These are phyloP conservation scores for Cylindricascospora bacillispora DNA, from an alignment of 1,139 yeast species.

Conservation along the genomic window DNA sequence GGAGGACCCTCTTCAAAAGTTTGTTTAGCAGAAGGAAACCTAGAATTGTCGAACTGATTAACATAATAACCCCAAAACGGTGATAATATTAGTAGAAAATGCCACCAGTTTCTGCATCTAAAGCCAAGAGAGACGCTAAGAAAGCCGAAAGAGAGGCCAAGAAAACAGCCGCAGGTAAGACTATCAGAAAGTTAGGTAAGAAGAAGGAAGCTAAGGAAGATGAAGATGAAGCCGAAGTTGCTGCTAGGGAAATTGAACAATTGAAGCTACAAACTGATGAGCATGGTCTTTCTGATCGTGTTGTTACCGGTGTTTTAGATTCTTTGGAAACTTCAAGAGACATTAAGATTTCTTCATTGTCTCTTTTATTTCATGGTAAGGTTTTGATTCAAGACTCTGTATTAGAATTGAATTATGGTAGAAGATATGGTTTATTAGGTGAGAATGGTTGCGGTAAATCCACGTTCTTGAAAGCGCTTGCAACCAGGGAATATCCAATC, in stretches of 20 bases:
- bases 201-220: constrained; percentile 33
- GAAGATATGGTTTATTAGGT: constrained; percentile 93
- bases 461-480: constrained; percentile 80
- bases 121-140: constrained; percentile 94
- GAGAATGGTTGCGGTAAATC: constrained; percentile 99
- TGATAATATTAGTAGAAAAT: no score
- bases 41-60: no score
- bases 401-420: constrained; percentile 89
- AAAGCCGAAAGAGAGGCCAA: constrained; percentile 96
- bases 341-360: constrained; percentile 78
- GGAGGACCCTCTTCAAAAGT: no score
- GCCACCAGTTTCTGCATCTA: constrained; percentile 59
- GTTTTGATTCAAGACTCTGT: constrained; percentile 86
- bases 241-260: constrained; percentile 68
- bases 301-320: constrained; percentile 91
- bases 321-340: constrained; percentile 87
- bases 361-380: constrained; percentile 94
- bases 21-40: no score
- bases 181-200: constrained; percentile 44
- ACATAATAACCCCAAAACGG: no score
- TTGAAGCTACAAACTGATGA: constrained; percentile 87
- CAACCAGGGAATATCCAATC: constrained; percentile 92
- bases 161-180: constrained; percentile 63
- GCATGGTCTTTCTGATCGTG: constrained; percentile 92
- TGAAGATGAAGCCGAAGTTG: constrained; percentile 40